These are phyloP conservation scores for Arthrobotrys sphaeroides DNA, from an alignment of 2,329 filamentous ascomycete genomes.

Conservation along the genomic window DNA sequence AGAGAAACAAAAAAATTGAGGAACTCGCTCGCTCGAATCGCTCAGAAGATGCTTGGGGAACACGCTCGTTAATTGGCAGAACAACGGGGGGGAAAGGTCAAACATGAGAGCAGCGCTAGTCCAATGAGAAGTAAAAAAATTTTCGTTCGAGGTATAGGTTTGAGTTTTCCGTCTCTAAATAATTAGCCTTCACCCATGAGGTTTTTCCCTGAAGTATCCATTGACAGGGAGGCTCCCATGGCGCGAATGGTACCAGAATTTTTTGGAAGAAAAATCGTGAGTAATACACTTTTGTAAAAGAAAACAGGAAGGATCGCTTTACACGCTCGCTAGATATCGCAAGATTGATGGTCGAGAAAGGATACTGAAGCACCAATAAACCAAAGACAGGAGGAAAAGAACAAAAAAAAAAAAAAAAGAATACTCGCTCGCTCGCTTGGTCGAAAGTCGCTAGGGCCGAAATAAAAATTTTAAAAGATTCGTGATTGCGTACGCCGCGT, in stretches of 20 bases:
- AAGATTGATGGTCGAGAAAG: slow-evolving; percentile 19
- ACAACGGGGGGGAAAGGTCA: background rate
- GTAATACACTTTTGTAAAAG: slow-evolving; percentile 41
- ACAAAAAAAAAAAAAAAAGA: background rate
- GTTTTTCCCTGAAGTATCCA: background rate
- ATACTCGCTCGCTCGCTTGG: slow-evolving; percentile 45
- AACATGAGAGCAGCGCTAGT: background rate
- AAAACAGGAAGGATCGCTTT: slow-evolving; percentile 25
- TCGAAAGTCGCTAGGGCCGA: slow-evolving; percentile 8
- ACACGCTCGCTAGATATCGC: slow-evolving; percentile 50
- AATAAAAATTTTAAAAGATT: slow-evolving; percentile 15
- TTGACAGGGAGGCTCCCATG: background rate
- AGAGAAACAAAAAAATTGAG: background rate
- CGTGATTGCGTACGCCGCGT: background rate
- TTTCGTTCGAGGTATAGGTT: background rate
- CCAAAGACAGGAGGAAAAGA: too few species aligned
- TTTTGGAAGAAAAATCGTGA: slow-evolving; percentile 14
- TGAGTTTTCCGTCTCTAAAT: slow-evolving; percentile 10
- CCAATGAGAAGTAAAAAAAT: background rate
- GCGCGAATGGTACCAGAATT: background rate
- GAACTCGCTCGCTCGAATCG: slow-evolving; percentile 1
- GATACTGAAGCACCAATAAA: background rate
- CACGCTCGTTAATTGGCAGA: slow-evolving; percentile 7
- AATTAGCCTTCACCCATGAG: background rate
- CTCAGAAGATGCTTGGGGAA: background rate